phyloP scores from a whole-genome alignment of 164 flowering plant species.

The Paratinospora sagittata region DNA sequence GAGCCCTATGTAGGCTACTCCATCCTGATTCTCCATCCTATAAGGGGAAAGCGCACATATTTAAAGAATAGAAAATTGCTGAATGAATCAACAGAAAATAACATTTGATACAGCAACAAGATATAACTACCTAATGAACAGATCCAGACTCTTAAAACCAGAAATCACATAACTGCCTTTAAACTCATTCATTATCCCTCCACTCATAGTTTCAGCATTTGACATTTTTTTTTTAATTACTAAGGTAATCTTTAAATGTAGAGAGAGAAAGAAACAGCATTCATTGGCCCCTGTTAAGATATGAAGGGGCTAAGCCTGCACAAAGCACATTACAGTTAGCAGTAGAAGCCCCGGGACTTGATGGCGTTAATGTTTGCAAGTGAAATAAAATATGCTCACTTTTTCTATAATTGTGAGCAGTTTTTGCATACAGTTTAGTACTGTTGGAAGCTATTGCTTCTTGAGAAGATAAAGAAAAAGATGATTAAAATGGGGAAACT shows the following conservation, averaged over 20 bases:
- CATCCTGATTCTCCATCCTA: constrained; percentile 99
- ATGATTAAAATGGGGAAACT: neutral
- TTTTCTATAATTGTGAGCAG: neutral
- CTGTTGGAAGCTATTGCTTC: neutral
- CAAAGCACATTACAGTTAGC: neutral
- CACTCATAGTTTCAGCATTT: neutral
- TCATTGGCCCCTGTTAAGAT: neutral
- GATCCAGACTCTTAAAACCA: neutral
- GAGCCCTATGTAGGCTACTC: constrained; percentile 97
- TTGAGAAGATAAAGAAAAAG: neutral
- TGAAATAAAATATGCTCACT: neutral
- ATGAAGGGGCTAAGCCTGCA: neutral
- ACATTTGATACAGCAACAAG: neutral
- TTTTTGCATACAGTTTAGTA: neutral
- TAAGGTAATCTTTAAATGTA: neutral
- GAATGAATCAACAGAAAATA: neutral
- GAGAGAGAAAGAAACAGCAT: neutral
- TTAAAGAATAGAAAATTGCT: neutral
- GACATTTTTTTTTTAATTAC: too few relatives aligned
- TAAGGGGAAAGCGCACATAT: constrained; percentile 5
- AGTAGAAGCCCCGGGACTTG: neutral
- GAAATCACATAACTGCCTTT: neutral
- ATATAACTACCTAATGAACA: neutral
- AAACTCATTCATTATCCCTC: neutral
- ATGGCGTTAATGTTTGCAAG: neutral